Percentiles rank a stretch among this genome's conserved stretches.
Conservation (phyloP, 257 asterid genomes). For the Nicotiana obtusifolia region DNA sequence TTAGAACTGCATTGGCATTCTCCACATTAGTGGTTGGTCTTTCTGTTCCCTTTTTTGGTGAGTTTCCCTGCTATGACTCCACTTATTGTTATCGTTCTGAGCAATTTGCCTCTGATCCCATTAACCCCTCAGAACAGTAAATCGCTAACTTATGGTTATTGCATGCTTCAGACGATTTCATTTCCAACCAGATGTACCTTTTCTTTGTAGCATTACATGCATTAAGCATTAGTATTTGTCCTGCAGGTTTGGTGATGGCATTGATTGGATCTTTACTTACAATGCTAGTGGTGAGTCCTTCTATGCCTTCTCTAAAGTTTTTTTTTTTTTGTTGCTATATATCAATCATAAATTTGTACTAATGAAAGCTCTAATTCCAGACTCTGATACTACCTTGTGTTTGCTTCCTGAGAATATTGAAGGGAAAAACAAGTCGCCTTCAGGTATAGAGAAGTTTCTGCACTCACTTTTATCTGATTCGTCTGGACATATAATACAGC, state of each 20-base stretch:
- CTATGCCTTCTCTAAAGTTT: neutral
- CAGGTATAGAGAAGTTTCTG: conserved; percentile 37
- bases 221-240: neutral
- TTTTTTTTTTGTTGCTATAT: neutral
- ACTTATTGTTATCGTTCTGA: neutral
- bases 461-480: neutral
- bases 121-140: neutral
- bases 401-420: conserved; percentile 67
- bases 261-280: conserved; percentile 70
- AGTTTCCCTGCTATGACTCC: neutral
- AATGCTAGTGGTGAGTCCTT: conserved; percentile 73
- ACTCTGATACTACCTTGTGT: conserved; percentile 77
- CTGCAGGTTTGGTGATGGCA: conserved; percentile 66
- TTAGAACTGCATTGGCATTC: conserved; percentile 52
- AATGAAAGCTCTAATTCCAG: conserved; percentile 22
- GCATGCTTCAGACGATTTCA: neutral
- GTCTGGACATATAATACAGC: neutral
- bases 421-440: conserved; percentile 37
- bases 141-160: neutral
- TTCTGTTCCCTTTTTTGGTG: conserved; percentile 66
- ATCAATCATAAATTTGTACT: neutral
- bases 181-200: neutral
- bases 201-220: neutral
- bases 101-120: neutral
- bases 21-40: conserved; percentile 61